Conservation (phyloP, 768 basidiomycete genomes). For the Lentinula raphanica region DNA sequence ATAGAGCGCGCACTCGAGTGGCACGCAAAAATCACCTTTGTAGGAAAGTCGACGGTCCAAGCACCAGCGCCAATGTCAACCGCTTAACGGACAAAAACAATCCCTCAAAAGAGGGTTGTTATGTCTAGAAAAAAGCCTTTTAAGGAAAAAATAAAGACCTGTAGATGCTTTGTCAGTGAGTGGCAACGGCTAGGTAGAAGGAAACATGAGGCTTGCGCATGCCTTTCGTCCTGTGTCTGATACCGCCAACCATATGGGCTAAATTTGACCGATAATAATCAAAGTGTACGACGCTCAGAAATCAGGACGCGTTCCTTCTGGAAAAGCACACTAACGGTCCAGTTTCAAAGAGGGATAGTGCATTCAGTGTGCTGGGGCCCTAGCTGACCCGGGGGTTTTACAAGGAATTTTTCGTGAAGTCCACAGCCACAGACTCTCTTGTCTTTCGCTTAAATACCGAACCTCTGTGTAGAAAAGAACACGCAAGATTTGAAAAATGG, state of each 20-base stretch:
- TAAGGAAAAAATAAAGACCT: neutral
- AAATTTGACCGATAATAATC: neutral
- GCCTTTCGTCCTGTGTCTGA: neutral
- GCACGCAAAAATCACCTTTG: neutral
- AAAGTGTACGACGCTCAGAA: neutral
- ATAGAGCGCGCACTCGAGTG: slow-evolving; percentile 5
- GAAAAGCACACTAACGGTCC: neutral
- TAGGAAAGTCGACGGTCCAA: slow-evolving; percentile 4
- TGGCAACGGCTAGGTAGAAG: neutral
- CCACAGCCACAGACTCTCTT: neutral
- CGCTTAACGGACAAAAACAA: neutral
- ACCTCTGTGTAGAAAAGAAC: too few relatives aligned
- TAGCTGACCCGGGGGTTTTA: too few relatives aligned
- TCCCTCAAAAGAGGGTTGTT: neutral
- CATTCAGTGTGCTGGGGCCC: too few relatives aligned
- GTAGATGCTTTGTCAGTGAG: neutral
- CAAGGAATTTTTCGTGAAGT: too few relatives aligned
- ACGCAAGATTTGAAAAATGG: too few relatives aligned
- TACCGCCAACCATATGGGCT: too few relatives aligned
- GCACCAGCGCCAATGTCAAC: neutral
- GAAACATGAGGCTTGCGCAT: slow-evolving; percentile 1
- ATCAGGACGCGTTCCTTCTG: neutral
- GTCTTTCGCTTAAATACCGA: slow-evolving; percentile 23
- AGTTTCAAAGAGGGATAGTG: too few relatives aligned
- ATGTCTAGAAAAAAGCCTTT: neutral